Evolutionary conservation across 2,329 filamentous ascomycete genomes (phyloP).

Genomic region (Fusarium sp.): DNA sequence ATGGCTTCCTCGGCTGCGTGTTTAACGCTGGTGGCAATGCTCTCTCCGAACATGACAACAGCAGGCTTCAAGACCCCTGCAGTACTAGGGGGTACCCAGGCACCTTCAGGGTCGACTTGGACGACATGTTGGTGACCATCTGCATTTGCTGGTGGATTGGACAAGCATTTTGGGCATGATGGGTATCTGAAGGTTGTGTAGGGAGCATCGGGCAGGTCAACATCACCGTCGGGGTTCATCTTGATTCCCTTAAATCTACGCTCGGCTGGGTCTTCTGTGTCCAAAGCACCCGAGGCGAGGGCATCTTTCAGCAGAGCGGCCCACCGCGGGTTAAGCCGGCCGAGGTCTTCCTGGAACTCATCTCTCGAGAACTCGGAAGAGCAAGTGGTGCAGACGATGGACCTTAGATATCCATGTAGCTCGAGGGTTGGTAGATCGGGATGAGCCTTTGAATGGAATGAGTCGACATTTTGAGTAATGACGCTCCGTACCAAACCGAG

Average conservation of each 20-base stretch:
- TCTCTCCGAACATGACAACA: slow-evolving; percentile 97
- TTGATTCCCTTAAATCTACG: slow-evolving; percentile 79
- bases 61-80: slow-evolving; percentile 92
- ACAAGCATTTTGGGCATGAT: slow-evolving; percentile 85
- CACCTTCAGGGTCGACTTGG: slow-evolving; percentile 84
- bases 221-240: slow-evolving; percentile 94
- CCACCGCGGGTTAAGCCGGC: slow-evolving; percentile 89
- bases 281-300: slow-evolving; percentile 80
- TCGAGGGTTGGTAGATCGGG: slow-evolving; percentile 83
- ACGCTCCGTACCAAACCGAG: slow-evolving; percentile 83
- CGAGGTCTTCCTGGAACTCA: slow-evolving; percentile 82
- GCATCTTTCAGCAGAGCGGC: slow-evolving; percentile 81
- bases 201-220: slow-evolving; percentile 88
- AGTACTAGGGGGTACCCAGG: slow-evolving; percentile 76
- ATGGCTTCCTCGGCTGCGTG: slow-evolving; percentile 83
- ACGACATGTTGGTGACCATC: slow-evolving; percentile 73
- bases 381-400: slow-evolving; percentile 86
- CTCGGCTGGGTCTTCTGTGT: slow-evolving; percentile 82
- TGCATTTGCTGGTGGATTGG: slow-evolving; percentile 69
- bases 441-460: slow-evolving; percentile 87
- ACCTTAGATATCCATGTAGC: slow-evolving; percentile 91
- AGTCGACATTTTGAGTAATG: slow-evolving; percentile 98
- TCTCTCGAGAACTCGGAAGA: slow-evolving; percentile 78
- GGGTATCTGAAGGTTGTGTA: slow-evolving; percentile 95
- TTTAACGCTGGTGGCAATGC: slow-evolving; percentile 80